Evolutionary conservation across 768 basidiomycete genomes (phyloP).

Genomic region (Ramaria rubella): DNA sequence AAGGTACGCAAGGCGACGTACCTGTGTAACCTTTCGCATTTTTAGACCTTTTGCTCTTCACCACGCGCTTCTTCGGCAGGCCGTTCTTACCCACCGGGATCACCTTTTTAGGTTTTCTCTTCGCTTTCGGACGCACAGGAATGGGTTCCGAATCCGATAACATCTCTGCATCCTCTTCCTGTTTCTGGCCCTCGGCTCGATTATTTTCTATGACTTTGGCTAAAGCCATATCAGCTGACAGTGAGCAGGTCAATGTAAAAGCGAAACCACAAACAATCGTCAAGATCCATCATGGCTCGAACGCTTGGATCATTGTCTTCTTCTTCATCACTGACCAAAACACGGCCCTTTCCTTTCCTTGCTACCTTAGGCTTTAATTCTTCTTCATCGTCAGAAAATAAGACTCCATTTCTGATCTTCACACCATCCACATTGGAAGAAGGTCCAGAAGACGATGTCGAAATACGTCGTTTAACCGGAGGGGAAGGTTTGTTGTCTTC

Average conservation of each 20-base stretch:
- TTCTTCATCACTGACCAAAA: slow-evolving; percentile 32
- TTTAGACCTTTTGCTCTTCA: slow-evolving; percentile 47
- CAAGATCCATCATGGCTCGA: slow-evolving; percentile 70
- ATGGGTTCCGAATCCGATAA: slow-evolving; percentile 23
- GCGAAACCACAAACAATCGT: slow-evolving; percentile 46
- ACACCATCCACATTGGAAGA: not conserved
- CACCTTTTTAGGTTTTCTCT: slow-evolving; percentile 45
- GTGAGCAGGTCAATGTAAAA: slow-evolving; percentile 13
- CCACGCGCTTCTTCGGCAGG: slow-evolving; percentile 61
- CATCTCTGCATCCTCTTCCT: slow-evolving; percentile 26
- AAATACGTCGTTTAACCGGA: not conserved
- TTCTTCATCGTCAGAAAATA: slow-evolving; percentile 62
- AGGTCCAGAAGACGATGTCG: not conserved
- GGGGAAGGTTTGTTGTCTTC: slow-evolving; percentile 21
- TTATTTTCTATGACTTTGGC: slow-evolving; percentile 12
- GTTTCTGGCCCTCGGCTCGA: slow-evolving; percentile 19
- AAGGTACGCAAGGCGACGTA: slow-evolving; percentile 27
- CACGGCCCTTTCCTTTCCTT: slow-evolving; percentile 29
- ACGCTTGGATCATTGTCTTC: slow-evolving; percentile 36
- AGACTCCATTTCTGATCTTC: slow-evolving; percentile 39
- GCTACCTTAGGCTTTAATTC: slow-evolving; percentile 21
- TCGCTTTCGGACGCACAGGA: slow-evolving; percentile 33
- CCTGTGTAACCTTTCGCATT: slow-evolving; percentile 72
- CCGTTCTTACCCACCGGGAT: slow-evolving; percentile 76
- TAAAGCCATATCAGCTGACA: slow-evolving; percentile 18